Conservation (phyloP, 306 rosid genomes). For the Herpetospermum pedunculosum region DNA sequence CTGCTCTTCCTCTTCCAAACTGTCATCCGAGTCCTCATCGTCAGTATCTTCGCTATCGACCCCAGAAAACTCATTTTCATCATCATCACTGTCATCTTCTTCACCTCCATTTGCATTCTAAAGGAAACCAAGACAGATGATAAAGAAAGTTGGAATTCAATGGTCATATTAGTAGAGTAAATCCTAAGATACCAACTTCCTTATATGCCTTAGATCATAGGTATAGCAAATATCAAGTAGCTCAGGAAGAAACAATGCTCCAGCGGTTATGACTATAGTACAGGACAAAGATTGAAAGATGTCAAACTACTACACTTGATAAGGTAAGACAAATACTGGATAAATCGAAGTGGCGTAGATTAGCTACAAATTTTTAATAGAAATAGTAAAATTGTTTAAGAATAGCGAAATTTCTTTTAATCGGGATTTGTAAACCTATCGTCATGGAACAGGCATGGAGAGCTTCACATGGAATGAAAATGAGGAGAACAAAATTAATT, state of each 20-base stretch:
- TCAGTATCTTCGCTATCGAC: conserved; percentile 7
- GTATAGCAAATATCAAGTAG: not conserved
- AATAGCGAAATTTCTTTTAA: not conserved
- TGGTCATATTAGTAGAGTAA: not conserved
- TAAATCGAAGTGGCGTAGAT: not conserved
- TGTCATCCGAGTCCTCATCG: conserved; percentile 24
- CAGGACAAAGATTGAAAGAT: not conserved
- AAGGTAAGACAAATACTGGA: not conserved
- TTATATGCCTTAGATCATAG: not conserved
- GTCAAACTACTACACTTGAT: not conserved
- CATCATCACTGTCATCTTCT: not conserved
- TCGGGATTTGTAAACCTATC: not conserved
- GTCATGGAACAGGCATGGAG: not conserved
- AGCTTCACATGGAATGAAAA: not conserved
- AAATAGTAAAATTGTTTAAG: not conserved
- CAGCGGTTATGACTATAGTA: not conserved
- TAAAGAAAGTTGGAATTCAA: not conserved
- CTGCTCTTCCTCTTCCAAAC: conserved; percentile 33
- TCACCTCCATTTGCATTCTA: conserved; percentile 4
- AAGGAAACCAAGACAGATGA: not conserved
- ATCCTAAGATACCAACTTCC: not conserved
- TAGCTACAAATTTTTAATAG: not conserved
- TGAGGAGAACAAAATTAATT: not conserved
- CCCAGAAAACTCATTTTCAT: not conserved
- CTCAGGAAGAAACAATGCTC: not conserved